Evolutionary conservation across 805 yeast species (phyloP).

Genomic region (Grigorovia transvaalensis): DNA sequence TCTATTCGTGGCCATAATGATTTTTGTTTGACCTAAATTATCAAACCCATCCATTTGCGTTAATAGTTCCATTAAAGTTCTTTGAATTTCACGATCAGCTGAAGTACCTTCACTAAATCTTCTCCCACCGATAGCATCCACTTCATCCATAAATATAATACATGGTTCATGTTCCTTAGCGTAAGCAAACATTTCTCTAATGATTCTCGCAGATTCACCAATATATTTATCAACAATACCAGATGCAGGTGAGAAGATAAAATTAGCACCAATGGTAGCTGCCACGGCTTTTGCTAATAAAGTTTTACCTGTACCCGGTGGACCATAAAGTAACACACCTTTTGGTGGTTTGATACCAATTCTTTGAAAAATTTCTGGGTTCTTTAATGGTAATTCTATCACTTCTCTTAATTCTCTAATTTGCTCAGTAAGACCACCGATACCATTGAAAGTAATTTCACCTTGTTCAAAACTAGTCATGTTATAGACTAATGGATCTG

Average conservation of each 20-base stretch:
- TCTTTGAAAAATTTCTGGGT: slow-evolving; percentile 89
- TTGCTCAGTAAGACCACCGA: slow-evolving; percentile 94
- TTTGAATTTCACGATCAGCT: slow-evolving; percentile 96
- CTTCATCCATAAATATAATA: slow-evolving; percentile 96
- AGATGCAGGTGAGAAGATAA: slow-evolving; percentile 95
- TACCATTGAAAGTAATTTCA: slow-evolving; percentile 84
- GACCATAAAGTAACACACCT: slow-evolving; percentile 93
- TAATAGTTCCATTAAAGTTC: slow-evolving; percentile 92
- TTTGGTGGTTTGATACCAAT: slow-evolving; percentile 99
- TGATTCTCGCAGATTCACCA: slow-evolving; percentile 93
- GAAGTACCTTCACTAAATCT: slow-evolving; percentile 96
- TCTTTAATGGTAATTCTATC: slow-evolving; percentile 90
- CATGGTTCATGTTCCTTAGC: slow-evolving; percentile 98
- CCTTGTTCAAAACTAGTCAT: slow-evolving; percentile 99
- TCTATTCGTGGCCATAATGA: slow-evolving; percentile 98
- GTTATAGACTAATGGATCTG: slow-evolving; percentile 94
- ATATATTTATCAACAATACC: slow-evolving; percentile 97
- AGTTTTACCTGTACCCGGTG: slow-evolving; percentile 98
- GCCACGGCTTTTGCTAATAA: slow-evolving; percentile 95
- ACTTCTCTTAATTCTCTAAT: slow-evolving; percentile 95
- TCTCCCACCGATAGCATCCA: slow-evolving; percentile 98
- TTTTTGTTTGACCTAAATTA: slow-evolving; percentile 90
- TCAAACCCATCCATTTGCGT: slow-evolving; percentile 99
- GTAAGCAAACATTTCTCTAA: slow-evolving; percentile 95
- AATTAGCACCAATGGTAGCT: slow-evolving; percentile 96